Conservation (phyloP, 2,329 filamentous ascomycete species). For the Parastagonospora nodorum region DNA sequence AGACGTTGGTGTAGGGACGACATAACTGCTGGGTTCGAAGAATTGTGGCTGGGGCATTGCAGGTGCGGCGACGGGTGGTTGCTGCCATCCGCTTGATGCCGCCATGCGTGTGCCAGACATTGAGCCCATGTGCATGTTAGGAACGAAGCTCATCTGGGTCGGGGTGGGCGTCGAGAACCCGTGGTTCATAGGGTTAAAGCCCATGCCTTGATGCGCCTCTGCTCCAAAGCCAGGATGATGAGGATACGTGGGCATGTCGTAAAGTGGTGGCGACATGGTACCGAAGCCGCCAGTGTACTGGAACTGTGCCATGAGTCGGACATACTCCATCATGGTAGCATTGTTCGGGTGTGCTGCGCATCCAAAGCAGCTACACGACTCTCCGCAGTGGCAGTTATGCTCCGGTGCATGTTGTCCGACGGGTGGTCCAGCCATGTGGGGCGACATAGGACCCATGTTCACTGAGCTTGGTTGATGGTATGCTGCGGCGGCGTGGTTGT, state of each 20-base stretch:
- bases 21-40: constrained; percentile 13
- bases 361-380: constrained; percentile 69
- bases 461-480: constrained; percentile 42
- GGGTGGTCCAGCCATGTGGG: constrained; percentile 34
- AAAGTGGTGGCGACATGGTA: constrained; percentile 36
- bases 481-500: constrained; percentile 37
- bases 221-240: constrained; percentile 39
- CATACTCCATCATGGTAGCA: constrained; percentile 61
- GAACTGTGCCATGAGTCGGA: constrained; percentile 49
- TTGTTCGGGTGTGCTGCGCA: constrained; percentile 73
- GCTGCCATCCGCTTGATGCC: constrained; percentile 30
- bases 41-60: constrained; percentile 19
- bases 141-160: constrained; percentile 28
- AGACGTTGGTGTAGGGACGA: constrained; percentile 12
- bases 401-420: constrained; percentile 42
- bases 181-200: constrained; percentile 18
- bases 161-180: constrained; percentile 23
- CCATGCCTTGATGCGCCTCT: constrained; percentile 23
- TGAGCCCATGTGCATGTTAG: constrained; percentile 21
- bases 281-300: constrained; percentile 43
- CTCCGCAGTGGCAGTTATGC: constrained; percentile 67
- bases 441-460: constrained; percentile 32
- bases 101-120: constrained; percentile 21
- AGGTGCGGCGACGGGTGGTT: constrained; percentile 17
- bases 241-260: constrained; percentile 42